Conservation (phyloP, 1,284 basidiomycete species). For the Volvariella surrecta region DNA sequence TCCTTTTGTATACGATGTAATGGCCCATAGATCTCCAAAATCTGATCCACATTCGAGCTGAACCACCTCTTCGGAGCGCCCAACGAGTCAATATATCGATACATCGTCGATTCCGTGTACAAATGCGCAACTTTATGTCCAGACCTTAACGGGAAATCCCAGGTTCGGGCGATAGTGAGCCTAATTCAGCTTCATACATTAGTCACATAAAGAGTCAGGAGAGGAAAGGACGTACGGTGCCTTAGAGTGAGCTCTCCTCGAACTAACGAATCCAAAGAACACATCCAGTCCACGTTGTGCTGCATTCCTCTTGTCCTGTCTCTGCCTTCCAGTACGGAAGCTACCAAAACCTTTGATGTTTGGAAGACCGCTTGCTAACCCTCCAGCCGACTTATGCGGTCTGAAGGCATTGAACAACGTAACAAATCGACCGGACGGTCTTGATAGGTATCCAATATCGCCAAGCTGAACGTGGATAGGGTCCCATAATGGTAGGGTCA, state of each 20-base stretch:
- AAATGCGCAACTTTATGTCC: constrained; percentile 61
- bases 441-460: constrained; percentile 63
- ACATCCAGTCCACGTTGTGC: constrained; percentile 48
- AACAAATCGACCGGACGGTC: constrained; percentile 54
- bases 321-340: constrained; percentile 31
- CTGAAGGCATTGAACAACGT: constrained; percentile 61
- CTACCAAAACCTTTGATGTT: constrained; percentile 46
- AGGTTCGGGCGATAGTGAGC: constrained; percentile 40
- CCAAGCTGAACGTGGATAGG: constrained; percentile 54
- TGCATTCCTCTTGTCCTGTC: constrained; percentile 44
- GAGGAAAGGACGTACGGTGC: constrained; percentile 15
- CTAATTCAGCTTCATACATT: constrained; percentile 19
- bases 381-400: constrained; percentile 30
- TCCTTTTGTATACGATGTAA: constrained; percentile 55
- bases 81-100: constrained; percentile 54
- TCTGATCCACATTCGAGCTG: constrained; percentile 53
- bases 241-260: constrained; percentile 22
- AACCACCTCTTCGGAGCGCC: constrained; percentile 66
- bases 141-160: constrained; percentile 49
- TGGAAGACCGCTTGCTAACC: constrained; percentile 27
- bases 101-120: constrained; percentile 58
- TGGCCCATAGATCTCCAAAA: constrained; percentile 46
- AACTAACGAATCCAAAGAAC: constrained; percentile 43
- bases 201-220: constrained; percentile 6
- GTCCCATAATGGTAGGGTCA: constrained; percentile 64